phyloP scores from a whole-genome alignment of 1,139 yeast species.

The Groenewaldozyma sp. region DNA sequence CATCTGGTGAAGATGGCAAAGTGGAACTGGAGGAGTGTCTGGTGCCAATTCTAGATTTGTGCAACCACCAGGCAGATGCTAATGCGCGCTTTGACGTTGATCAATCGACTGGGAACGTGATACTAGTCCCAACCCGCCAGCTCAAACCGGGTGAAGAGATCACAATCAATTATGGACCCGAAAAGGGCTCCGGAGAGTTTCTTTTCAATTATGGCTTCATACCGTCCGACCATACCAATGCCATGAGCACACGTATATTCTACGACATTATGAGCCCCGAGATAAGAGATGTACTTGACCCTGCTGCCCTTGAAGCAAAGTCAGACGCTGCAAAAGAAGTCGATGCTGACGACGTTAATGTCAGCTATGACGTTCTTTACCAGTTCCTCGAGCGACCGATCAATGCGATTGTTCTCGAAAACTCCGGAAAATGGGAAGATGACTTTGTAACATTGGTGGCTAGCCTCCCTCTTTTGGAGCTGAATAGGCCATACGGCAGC shows the following conservation, averaged over 20 bases:
- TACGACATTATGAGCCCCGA: slow-evolving; percentile 19
- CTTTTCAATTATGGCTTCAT: slow-evolving; percentile 35
- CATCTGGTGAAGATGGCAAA: slow-evolving; percentile 8
- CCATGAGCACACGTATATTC: slow-evolving; percentile 13
- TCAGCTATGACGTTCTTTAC: slow-evolving; percentile 14
- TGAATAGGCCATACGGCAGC: slow-evolving; percentile 12
- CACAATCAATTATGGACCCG: slow-evolving; percentile 31
- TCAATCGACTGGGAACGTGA: slow-evolving; percentile 19
- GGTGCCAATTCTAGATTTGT: slow-evolving; percentile 23
- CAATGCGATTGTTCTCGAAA: slow-evolving; percentile 7
- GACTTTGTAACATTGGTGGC: slow-evolving; percentile 21
- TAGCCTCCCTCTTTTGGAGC: slow-evolving; percentile 17
- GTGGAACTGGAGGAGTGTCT: slow-evolving; percentile 13
- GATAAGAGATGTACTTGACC: slow-evolving; percentile 8
- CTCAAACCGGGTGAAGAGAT: slow-evolving; percentile 20
- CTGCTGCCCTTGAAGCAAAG: slow-evolving; percentile 6
- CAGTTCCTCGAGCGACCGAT: slow-evolving; percentile 14
- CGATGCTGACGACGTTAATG: slow-evolving; percentile 13
- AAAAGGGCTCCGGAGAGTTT: slow-evolving; percentile 30
- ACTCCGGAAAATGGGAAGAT: slow-evolving; percentile 16
- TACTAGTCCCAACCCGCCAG: slow-evolving; percentile 13
- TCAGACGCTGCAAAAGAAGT: slow-evolving; percentile 4
- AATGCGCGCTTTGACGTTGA: slow-evolving; percentile 29
- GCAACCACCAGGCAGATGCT: slow-evolving; percentile 26
- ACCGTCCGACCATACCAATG: slow-evolving; percentile 19